A percentile compares a stretch with the other conserved stretches of the same genome.
Evolutionary conservation across 345 rosid genomes (phyloP).

Genomic region (Salix suchowensis): DNA sequence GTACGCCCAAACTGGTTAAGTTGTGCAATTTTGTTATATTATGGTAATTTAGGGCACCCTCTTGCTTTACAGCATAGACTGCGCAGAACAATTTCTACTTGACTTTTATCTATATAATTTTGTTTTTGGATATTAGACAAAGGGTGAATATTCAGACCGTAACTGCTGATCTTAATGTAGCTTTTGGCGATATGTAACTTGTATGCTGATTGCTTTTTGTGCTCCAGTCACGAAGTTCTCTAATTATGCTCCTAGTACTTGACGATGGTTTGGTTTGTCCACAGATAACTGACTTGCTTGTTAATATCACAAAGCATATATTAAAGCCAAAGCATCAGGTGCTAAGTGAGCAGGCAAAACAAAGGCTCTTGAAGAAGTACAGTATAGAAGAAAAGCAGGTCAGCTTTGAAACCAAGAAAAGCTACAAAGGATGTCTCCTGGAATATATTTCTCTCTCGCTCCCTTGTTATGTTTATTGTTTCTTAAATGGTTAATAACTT

Average conservation of each 20-base stretch:
- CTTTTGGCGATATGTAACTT: too few species aligned
- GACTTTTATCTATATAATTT: too few species aligned
- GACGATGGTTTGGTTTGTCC: neutral
- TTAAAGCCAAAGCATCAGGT: conserved; percentile 68
- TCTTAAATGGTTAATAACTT: too few species aligned
- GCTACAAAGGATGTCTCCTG: neutral
- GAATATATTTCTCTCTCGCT: neutral
- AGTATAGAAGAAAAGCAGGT: conserved; percentile 89
- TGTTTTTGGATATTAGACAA: too few species aligned
- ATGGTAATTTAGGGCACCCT: too few species aligned
- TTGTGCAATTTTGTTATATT: too few species aligned
- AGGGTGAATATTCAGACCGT: too few species aligned
- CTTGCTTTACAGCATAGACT: too few species aligned
- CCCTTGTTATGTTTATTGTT: neutral
- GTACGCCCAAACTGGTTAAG: too few species aligned
- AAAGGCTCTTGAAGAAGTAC: conserved; percentile 53
- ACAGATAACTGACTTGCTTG: conserved; percentile 33
- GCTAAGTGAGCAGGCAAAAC: conserved; percentile 58
- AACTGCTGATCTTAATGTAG: too few species aligned
- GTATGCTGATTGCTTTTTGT: too few species aligned
- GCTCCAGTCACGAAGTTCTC: neutral
- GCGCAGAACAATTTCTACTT: too few species aligned
- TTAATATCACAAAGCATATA: conserved; percentile 78
- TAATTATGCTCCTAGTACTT: neutral
- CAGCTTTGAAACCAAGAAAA: conserved; percentile 9